Percentiles rank a stretch among this genome's conserved stretches.
Conservation (phyloP, 2,329 filamentous ascomycete genomes). For the Xylariaceae sp. region DNA sequence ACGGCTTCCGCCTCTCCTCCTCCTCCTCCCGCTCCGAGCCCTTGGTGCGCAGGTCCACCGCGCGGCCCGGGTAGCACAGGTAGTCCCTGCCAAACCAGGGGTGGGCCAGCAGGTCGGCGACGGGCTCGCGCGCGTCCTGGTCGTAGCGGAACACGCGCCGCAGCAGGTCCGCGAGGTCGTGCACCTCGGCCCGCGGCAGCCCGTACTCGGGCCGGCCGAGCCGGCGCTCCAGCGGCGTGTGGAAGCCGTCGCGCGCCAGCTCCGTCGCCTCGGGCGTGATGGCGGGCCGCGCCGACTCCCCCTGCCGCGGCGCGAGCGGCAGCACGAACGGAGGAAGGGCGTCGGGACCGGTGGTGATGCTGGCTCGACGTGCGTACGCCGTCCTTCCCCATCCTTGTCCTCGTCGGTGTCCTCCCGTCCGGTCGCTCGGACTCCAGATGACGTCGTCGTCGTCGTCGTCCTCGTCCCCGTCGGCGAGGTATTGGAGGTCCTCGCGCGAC, state of each 20-base stretch:
- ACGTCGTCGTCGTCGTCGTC: no score
- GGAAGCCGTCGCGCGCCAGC: no score
- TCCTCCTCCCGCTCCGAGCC: constrained; percentile 51
- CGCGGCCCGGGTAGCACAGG: no score
- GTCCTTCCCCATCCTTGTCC: background rate
- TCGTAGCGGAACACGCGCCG: constrained; percentile 5
- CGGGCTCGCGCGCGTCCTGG: background rate
- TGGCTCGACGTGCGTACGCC: background rate
- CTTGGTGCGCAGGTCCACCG: no score
- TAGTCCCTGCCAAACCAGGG: constrained; percentile 5
- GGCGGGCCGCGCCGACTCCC: background rate
- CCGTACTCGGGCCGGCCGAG: constrained; percentile 1
- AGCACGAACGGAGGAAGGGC: background rate
- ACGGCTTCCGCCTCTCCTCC: constrained; percentile 65
- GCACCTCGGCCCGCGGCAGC: constrained; percentile 3
- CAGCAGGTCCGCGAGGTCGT: constrained; percentile 3
- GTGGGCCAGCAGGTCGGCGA: constrained; percentile 1
- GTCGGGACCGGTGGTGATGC: background rate
- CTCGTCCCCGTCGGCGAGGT: no score
- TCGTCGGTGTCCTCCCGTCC: no score
- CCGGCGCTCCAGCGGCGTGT: no score
- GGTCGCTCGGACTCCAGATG: no score
- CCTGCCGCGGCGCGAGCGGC: constrained; percentile 2
- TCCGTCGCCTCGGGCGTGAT: background rate
- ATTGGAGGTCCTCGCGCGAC: background rate